phyloP scores from a whole-genome alignment of 345 rosid genomes.

The Linum tenue region DNA sequence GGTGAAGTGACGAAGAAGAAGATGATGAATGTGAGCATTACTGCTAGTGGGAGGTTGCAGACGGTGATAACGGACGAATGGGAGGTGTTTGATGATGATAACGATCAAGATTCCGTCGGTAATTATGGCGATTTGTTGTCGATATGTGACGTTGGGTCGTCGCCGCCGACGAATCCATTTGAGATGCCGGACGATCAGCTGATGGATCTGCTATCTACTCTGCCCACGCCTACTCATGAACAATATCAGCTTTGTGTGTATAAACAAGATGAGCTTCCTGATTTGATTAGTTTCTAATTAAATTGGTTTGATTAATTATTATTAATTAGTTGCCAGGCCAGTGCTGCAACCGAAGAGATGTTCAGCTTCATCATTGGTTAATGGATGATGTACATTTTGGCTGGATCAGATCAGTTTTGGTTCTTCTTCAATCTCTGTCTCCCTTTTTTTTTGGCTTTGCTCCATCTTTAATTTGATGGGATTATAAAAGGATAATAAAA shows the following conservation, averaged over 20 bases:
- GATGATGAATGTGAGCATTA: not conserved
- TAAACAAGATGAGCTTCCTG: not conserved
- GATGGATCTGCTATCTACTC: not conserved
- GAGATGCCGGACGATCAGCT: not conserved
- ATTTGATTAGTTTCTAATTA: not conserved
- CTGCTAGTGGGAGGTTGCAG: conserved; percentile 12
- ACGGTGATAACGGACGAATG: conserved; percentile 48
- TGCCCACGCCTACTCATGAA: not conserved
- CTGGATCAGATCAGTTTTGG: no score
- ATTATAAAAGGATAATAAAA: no score
- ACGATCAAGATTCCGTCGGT: not conserved
- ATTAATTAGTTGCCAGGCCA: no score
- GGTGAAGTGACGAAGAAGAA: conserved; percentile 14
- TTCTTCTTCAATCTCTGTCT: no score
- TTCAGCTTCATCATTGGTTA: no score
- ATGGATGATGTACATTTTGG: no score
- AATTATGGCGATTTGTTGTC: not conserved
- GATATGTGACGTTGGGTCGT: not conserved
- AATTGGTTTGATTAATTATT: no score
- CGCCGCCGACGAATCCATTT: not conserved
- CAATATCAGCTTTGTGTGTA: not conserved
- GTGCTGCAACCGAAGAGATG: no score
- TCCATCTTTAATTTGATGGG: no score
- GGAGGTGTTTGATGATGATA: conserved; percentile 50
- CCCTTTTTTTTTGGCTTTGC: no score